A percentile compares a stretch with the other conserved stretches of the same genome.
These are phyloP conservation scores for Aurifilum marmelostoma DNA, from an alignment of 2,329 filamentous ascomycete species.

Conservation along the genomic window DNA sequence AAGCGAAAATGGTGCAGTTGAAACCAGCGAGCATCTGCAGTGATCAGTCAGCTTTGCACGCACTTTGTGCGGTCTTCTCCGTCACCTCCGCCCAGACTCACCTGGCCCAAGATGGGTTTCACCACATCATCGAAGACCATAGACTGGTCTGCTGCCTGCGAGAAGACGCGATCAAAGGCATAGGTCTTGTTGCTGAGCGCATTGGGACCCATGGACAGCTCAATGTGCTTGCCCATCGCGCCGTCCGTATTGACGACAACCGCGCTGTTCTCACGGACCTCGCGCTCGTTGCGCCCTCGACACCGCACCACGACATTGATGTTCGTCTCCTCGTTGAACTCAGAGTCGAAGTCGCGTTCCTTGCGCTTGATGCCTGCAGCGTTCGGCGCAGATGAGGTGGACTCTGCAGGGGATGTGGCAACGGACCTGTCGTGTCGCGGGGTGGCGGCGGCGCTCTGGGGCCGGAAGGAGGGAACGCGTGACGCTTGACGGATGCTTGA, in stretches of 20 bases:
- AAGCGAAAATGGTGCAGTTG: conserved; percentile 98
- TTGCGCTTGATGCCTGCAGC: conserved; percentile 76
- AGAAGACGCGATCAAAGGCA: conserved; percentile 96
- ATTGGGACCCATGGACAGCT: conserved; percentile 89
- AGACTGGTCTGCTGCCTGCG: conserved; percentile 87
- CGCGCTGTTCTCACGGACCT: conserved; percentile 91
- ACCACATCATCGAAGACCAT: conserved; percentile 97
- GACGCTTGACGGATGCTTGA: conserved; percentile 36
- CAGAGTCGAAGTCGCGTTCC: conserved; percentile 76
- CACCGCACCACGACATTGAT: conserved; percentile 98
- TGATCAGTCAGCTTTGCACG: conserved; percentile 21
- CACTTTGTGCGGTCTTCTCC: conserved; percentile 10
- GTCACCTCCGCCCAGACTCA: conserved; percentile 41
- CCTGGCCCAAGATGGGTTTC: conserved; percentile 88
- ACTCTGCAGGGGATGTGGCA: conserved; percentile 71
- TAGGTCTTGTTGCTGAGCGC: conserved; percentile 96
- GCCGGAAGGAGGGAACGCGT: conserved; percentile 32
- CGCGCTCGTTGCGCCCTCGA: conserved; percentile 87
- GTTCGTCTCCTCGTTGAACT: conserved; percentile 80
- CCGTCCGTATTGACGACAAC: conserved; percentile 88
- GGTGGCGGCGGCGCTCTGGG: conserved; percentile 31
- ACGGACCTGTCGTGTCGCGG: conserved; percentile 46
- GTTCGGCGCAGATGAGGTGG: conserved; percentile 62
- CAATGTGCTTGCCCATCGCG: conserved; percentile 81
- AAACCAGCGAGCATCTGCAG: conserved; percentile 85